Conservation (phyloP, 1,284 basidiomycete genomes). For the Lentinula novae-zelandiae region DNA sequence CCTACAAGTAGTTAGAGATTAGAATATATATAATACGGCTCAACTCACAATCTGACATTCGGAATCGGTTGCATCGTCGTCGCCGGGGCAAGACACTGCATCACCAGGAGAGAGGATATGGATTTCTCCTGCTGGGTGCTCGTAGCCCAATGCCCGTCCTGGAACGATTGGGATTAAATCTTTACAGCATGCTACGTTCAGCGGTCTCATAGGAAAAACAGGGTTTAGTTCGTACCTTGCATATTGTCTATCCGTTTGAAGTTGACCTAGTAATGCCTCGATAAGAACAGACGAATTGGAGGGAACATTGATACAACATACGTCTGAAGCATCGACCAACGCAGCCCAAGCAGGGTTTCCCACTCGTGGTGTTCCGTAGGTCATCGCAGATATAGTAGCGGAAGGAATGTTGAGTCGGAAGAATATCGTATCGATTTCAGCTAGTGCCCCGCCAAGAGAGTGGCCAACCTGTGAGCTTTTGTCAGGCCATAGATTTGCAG, state of each 20-base stretch:
- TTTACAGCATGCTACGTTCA: constrained; percentile 3
- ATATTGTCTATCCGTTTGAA: constrained; percentile 46
- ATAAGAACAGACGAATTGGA: constrained; percentile 31
- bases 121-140: constrained; percentile 37
- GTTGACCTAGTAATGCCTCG: constrained; percentile 28
- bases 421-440: constrained; percentile 49
- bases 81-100: constrained; percentile 34
- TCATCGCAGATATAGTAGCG: constrained; percentile 39
- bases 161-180: constrained; percentile 28
- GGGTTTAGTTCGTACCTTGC: constrained; percentile 36
- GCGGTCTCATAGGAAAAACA: constrained; percentile 23
- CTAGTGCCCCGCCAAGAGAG: constrained; percentile 53
- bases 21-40: neutral
- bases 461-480: constrained; percentile 40
- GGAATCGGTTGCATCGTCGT: neutral
- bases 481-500: constrained; percentile 32
- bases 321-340: constrained; percentile 18
- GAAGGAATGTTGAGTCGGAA: constrained; percentile 43
- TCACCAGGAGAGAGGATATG: constrained; percentile 33
- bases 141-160: constrained; percentile 31
- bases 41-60: neutral
- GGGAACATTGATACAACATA: neutral
- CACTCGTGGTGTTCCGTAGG: constrained; percentile 45
- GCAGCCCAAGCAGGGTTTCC: neutral
- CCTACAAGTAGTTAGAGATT: neutral